Evolutionary conservation across 1,139 yeast species (phyloP), one percentile per base, ranked within the genome.

Genomic region (Debaryomycetaceae sp.): DNA sequence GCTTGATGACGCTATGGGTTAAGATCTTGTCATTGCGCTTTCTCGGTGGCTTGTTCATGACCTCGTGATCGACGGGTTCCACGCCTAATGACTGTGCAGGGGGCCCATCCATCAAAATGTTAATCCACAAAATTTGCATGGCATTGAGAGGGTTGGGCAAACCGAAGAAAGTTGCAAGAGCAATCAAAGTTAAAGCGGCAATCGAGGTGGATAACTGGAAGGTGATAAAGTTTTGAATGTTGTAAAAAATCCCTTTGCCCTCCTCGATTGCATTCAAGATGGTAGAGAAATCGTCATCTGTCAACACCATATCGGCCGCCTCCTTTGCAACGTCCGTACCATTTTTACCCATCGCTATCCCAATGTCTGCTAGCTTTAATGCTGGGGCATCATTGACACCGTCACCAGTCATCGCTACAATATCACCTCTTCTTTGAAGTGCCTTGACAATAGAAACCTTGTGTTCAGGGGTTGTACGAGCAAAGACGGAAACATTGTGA

Each of bases 381-480:
- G 99, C 98, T n/a, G 99, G 99, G 0, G 99, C 97, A 68, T 93
- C 99, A 62, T 93, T 93, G 24, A 93, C 99, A 67, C 99, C 99
- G 66, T 93, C 99, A 53, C 99, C 99, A 8, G 98, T 93, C 99
- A 93, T 93, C 37, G 97, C 99, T 41, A 93, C 99, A 50, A 91
- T 84, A 64, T 93, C 97, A 40, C 97, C 98, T 57, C 96, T 80
- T 59, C 83, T 78, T 65, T 93, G 97, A 55, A 93, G 76, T 0
- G 97, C 97, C 58, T 87, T 81, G 31, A 93, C 96, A 65, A 93
- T 93, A 43, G 87, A 76, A 48, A 93, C 87, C 64, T 93, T 93
- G 69, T 93, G 97, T 61, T 91, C 96, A 1, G 99, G 99, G 0
- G 97, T 86, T 8, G 97, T 91, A 69, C 99, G 82, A 2, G 98